Base-by-base conservation (phyloP, 306 rosid genomes). In the Phaseolus lunatus region DNA sequence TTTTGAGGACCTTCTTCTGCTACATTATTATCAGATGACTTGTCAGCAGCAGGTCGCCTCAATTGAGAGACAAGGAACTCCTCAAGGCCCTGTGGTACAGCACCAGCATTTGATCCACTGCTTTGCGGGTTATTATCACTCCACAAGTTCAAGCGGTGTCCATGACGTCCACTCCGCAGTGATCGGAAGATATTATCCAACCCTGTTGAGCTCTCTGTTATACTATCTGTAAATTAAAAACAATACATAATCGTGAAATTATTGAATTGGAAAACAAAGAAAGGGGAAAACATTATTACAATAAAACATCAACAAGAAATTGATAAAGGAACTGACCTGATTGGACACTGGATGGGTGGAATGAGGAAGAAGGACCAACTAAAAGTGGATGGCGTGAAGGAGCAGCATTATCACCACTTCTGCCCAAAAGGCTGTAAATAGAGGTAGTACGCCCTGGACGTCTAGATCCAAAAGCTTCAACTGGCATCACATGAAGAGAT, bases 381-480 rank as follows among this genome's bases (percentile, higher is more conserved):
- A 94, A 76, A 78, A 94, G 97, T 69, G 98, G 98, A 87, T 94
- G 98, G 33, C 88, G 86, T 26, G 93, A 85, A 67, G 97, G 94
- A 48, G 92, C 83, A 33, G 92, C 87, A 81, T 65, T 88, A 81
- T 94, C 98, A 69, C 97, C 94, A 19, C 87, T 83, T 80, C 98
- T 89, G 27, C 98, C 98, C 86, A 94, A 83, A 58, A 94, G 97
- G 87, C 86, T 94, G 87, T 94, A 94, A 70, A 94, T 94, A 71
- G 98, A 94, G 71, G 98, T 94, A 26, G 98, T 92, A 20, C 97
- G 88, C 66, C 97, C 98, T 52, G 92, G 93, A 72, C 98, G 93
- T 76, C 98, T 94, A 44, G 98, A 94, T 73, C 96, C 98, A 82
- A 94, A 92, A 82, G 89, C 96, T 84, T 94, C 98, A 73, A 94